A percentile compares a stretch with the other conserved stretches of the same genome.
Evolutionary conservation across 345 rosid genomes (phyloP).

Genomic region (Gossypium sturtianum): DNA sequence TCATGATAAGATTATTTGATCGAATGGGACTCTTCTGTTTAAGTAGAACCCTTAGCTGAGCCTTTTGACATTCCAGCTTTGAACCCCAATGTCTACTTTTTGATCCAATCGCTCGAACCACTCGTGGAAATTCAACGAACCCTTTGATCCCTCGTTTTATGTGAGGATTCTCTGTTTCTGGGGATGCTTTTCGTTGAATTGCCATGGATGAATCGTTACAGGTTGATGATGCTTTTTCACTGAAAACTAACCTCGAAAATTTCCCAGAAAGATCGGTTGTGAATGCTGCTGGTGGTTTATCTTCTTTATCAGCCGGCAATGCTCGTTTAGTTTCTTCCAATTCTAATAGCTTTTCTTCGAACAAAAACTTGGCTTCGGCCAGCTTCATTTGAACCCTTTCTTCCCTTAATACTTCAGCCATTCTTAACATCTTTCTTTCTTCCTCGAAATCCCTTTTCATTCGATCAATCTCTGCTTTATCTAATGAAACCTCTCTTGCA

Average conservation of each 20-base stretch:
- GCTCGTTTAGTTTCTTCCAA: constrained; percentile 27
- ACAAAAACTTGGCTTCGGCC: constrained; percentile 62
- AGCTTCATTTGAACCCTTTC: constrained; percentile 93
- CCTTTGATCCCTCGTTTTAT: constrained; percentile 85
- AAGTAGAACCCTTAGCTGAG: constrained; percentile 68
- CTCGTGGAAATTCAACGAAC: constrained; percentile 76
- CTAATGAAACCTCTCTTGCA: constrained; percentile 42
- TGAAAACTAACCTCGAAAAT: background rate
- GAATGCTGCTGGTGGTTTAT: constrained; percentile 18
- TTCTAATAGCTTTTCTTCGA: constrained; percentile 62
- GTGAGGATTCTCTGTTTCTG: constrained; percentile 78
- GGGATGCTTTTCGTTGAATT: constrained; percentile 29
- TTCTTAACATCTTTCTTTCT: constrained; percentile 68
- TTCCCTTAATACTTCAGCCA: constrained; percentile 77
- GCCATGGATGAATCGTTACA: constrained; percentile 24
- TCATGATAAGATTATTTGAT: constrained; percentile 32
- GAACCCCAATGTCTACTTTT: constrained; percentile 70
- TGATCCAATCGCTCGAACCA: constrained; percentile 61
- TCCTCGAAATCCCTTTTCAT: constrained; percentile 61
- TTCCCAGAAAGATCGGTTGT: constrained; percentile 7
- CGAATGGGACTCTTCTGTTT: constrained; percentile 53
- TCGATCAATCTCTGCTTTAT: constrained; percentile 44
- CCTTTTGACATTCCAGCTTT: constrained; percentile 74
- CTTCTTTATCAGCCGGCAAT: constrained; percentile 18
- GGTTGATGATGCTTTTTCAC: constrained; percentile 12